phyloP scores from a whole-genome alignment of 495 filamentous ascomycete species.

The Rusavskia elegans region DNA sequence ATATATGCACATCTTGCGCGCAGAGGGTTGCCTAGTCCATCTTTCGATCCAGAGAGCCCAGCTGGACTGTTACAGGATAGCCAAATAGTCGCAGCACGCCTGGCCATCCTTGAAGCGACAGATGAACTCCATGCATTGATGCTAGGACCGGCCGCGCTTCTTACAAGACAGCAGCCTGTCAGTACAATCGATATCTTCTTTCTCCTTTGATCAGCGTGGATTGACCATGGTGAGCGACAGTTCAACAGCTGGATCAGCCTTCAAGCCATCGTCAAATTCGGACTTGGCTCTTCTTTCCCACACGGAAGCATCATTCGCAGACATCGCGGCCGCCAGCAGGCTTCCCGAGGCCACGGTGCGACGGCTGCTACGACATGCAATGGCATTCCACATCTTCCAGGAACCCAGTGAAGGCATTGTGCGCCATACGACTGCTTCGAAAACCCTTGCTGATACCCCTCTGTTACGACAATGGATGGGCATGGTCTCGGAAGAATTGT shows the following conservation, averaged over 20 bases:
- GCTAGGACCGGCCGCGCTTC: background rate
- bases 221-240: background rate
- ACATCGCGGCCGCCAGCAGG: constrained; percentile 23
- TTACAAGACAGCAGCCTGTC: background rate
- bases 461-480: constrained; percentile 32
- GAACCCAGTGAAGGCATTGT: constrained; percentile 33
- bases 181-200: background rate
- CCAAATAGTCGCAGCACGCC: background rate
- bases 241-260: constrained; percentile 1
- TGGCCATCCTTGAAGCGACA: background rate
- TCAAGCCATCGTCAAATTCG: constrained; percentile 15
- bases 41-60: background rate
- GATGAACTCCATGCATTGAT: constrained; percentile 1
- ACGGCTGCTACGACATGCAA: constrained; percentile 13
- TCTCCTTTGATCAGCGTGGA: background rate
- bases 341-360: constrained; percentile 7
- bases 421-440: constrained; percentile 35
- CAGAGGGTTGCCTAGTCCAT: background rate
- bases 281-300: constrained; percentile 17
- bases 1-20: constrained; percentile 6
- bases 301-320: constrained; percentile 23
- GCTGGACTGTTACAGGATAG: background rate
- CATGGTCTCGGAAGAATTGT: constrained; percentile 35
- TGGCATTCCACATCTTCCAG: constrained; percentile 33
- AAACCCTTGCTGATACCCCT: constrained; percentile 25